Percentiles rank a stretch among this genome's conserved stretches.
These are phyloP conservation scores for Vitis hybrid DNA, from an alignment of 177 flowering plant genomes.

Conservation along the genomic window DNA sequence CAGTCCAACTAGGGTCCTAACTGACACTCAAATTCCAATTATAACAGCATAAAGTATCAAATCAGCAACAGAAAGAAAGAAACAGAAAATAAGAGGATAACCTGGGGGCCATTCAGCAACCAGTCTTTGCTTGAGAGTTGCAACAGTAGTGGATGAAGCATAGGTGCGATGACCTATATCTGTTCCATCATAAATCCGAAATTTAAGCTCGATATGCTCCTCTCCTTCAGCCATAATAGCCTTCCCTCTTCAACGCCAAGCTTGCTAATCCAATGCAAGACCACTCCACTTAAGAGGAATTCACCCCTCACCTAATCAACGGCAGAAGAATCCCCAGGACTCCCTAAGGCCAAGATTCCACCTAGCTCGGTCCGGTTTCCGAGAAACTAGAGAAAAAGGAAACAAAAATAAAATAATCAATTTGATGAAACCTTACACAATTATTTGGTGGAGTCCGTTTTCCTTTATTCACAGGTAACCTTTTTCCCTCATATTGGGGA, in stretches of 20 bases:
- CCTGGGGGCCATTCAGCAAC: slow-evolving; percentile 67
- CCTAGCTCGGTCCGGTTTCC: not conserved
- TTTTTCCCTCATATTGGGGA: too few species aligned
- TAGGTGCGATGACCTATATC: slow-evolving; percentile 50
- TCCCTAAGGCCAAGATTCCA: not conserved
- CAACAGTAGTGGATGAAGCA: slow-evolving; percentile 38
- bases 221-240: slow-evolving; percentile 43
- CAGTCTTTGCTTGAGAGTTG: slow-evolving; percentile 47
- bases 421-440: not conserved
- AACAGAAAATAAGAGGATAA: slow-evolving; percentile 12
- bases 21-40: not conserved
- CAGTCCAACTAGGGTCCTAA: not conserved
- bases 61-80: not conserved
- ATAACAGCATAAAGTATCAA: not conserved
- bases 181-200: slow-evolving; percentile 59
- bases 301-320: slow-evolving; percentile 22
- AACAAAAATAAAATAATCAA: not conserved
- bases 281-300: slow-evolving; percentile 8
- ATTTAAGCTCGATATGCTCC: slow-evolving; percentile 46
- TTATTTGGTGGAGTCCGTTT: not conserved
- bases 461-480: too few species aligned
- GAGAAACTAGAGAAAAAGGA: not conserved
- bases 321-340: slow-evolving; percentile 12
- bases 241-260: slow-evolving; percentile 11
- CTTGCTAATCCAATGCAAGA: slow-evolving; percentile 11